phyloP scores from a whole-genome alignment of 371 early-diverging fungal species.

The Mortierella sp. region DNA sequence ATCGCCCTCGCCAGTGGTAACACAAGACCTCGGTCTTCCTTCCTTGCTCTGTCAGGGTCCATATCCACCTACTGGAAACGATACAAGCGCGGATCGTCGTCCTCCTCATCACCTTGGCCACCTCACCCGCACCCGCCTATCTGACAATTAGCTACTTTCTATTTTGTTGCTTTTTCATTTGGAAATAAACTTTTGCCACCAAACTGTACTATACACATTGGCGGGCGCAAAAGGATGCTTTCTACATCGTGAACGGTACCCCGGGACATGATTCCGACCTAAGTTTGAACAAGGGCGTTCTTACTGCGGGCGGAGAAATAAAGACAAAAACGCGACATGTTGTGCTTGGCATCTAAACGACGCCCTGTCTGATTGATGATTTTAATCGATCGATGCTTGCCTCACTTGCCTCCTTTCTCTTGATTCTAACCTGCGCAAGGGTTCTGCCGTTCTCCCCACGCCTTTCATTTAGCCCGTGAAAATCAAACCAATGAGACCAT shows the following conservation, averaged over 20 bases:
- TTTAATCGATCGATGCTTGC: too few species aligned
- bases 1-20: too few species aligned
- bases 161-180: neutral
- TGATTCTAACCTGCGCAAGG: too few species aligned
- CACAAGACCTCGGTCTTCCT: neutral
- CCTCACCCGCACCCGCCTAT: neutral
- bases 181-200: conserved; percentile 4
- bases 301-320: too few species aligned
- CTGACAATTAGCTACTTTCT: neutral
- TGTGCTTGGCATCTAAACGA: too few species aligned
- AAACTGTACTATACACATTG: neutral
- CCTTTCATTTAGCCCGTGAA: neutral
- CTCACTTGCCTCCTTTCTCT: neutral
- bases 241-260: too few species aligned
- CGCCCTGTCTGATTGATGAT: too few species aligned
- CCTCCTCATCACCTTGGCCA: neutral
- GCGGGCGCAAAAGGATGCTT: neutral
- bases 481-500: neutral
- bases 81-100: neutral
- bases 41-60: neutral
- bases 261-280: too few species aligned
- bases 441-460: neutral
- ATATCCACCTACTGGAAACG: conserved; percentile 9
- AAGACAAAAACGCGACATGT: too few species aligned
- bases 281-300: too few species aligned